Percentiles rank a stretch among this genome's conserved stretches.
Evolutionary conservation across 495 filamentous ascomycete species (phyloP).

Genomic region (Penicillium diatomitis): DNA sequence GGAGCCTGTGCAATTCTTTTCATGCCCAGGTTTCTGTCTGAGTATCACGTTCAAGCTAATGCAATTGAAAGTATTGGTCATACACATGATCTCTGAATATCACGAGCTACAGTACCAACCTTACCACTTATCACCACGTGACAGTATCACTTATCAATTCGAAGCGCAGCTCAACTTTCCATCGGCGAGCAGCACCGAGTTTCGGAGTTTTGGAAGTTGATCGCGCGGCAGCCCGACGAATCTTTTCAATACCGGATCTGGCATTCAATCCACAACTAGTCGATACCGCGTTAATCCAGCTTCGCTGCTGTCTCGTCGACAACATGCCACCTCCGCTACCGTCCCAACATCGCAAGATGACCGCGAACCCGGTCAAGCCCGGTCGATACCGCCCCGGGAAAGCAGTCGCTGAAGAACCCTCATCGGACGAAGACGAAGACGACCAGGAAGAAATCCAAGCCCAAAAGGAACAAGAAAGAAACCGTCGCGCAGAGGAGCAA

Average conservation of each 20-base stretch:
- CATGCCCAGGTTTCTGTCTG: background rate
- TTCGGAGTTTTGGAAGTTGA: no score
- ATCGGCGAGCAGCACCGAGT: background rate
- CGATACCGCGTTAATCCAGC: no score
- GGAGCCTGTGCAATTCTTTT: no score
- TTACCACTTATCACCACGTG: slow-evolving; percentile 5
- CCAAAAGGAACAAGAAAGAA: slow-evolving; percentile 28
- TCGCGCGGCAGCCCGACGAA: no score
- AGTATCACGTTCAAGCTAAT: no score
- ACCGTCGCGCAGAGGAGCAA: slow-evolving; percentile 21
- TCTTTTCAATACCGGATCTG: no score
- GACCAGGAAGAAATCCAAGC: slow-evolving; percentile 45
- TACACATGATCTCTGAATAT: background rate
- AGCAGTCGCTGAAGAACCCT: slow-evolving; percentile 55
- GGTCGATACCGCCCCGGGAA: slow-evolving; percentile 79
- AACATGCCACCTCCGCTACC: slow-evolving; percentile 55
- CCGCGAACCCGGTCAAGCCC: slow-evolving; percentile 77
- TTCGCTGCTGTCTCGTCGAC: background rate
- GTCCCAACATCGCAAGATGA: slow-evolving; percentile 71
- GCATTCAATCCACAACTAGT: no score
- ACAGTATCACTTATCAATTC: slow-evolving; percentile 7
- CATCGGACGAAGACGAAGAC: slow-evolving; percentile 56
- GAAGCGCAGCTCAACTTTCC: slow-evolving; percentile 4
- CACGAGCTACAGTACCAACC: background rate
- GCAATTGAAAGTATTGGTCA: background rate